Evolutionary conservation across 164 flowering plant genomes (phyloP).

Genomic region (Paratinospora sagittata): DNA sequence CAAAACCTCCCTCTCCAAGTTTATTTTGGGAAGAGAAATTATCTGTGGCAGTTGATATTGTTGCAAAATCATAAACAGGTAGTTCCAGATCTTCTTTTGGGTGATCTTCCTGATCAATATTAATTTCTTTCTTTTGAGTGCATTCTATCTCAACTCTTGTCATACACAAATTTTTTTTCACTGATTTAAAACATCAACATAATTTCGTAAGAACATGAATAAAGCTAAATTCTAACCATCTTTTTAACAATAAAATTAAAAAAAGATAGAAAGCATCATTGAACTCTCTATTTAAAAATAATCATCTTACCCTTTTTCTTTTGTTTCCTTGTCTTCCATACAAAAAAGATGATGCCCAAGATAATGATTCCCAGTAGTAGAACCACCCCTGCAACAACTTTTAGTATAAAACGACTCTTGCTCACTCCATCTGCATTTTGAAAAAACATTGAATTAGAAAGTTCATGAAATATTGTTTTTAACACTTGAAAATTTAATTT

Average conservation of each 20-base stretch:
- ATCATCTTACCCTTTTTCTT: background rate
- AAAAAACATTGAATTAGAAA: background rate
- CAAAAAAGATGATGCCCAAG: background rate
- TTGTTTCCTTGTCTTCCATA: background rate
- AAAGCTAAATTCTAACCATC: too few species aligned
- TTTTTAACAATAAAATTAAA: too few species aligned
- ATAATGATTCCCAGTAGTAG: background rate
- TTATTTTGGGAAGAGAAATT: slow-evolving; percentile 21
- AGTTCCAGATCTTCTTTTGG: slow-evolving; percentile 10
- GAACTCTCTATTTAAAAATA: too few species aligned
- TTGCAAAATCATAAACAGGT: slow-evolving; percentile 14
- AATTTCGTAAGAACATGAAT: too few species aligned
- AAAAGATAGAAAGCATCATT: too few species aligned
- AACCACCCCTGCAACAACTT: background rate
- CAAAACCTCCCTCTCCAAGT: slow-evolving; percentile 37
- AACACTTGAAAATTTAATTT: too few species aligned
- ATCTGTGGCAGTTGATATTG: slow-evolving; percentile 19
- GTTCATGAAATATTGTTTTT: too few species aligned
- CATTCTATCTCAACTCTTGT: background rate
- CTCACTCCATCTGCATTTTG: background rate
- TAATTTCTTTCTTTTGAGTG: background rate
- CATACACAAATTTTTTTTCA: background rate
- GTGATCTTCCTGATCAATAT: background rate
- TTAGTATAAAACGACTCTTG: background rate
- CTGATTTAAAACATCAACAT: too few species aligned